phyloP scores from a whole-genome alignment of 2,329 filamentous ascomycete species.

The Albophoma yamanashiensis region DNA sequence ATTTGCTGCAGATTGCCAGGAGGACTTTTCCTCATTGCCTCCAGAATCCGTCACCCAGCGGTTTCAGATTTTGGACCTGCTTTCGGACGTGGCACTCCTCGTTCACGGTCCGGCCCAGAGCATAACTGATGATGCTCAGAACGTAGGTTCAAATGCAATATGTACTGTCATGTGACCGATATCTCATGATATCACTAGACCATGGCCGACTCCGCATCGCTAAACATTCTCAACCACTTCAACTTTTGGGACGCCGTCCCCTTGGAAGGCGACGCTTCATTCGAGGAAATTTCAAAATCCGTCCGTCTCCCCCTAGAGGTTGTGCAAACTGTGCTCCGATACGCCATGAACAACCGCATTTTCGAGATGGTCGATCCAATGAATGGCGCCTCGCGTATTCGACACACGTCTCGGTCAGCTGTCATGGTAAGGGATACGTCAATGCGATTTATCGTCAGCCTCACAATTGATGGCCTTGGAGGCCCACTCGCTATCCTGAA shows the following conservation, averaged over 20 bases:
- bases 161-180: background rate
- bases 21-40: background rate
- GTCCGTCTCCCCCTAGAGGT: conserved; percentile 25
- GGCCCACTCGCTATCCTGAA: conserved; percentile 15
- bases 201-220: background rate
- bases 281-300: conserved; percentile 14
- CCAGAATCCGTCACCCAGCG: background rate
- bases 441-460: conserved; percentile 18
- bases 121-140: background rate
- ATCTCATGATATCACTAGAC: background rate
- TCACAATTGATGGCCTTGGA: conserved; percentile 21
- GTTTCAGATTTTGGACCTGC: background rate
- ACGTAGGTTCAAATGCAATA: background rate
- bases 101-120: background rate
- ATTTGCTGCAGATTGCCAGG: background rate
- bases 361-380: conserved; percentile 11
- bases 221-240: conserved; percentile 12
- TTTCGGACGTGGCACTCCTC: background rate
- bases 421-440: conserved; percentile 15
- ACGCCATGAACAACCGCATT: conserved; percentile 24
- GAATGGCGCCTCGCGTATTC: conserved; percentile 8
- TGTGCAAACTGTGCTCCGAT: conserved; percentile 23
- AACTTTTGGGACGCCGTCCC: conserved; percentile 13
- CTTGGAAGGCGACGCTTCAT: conserved; percentile 8
- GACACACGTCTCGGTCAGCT: conserved; percentile 24